Evolutionary conservation across 73 alveolate genomes (phyloP).

Genomic region (Symbiodinium natans): DNA sequence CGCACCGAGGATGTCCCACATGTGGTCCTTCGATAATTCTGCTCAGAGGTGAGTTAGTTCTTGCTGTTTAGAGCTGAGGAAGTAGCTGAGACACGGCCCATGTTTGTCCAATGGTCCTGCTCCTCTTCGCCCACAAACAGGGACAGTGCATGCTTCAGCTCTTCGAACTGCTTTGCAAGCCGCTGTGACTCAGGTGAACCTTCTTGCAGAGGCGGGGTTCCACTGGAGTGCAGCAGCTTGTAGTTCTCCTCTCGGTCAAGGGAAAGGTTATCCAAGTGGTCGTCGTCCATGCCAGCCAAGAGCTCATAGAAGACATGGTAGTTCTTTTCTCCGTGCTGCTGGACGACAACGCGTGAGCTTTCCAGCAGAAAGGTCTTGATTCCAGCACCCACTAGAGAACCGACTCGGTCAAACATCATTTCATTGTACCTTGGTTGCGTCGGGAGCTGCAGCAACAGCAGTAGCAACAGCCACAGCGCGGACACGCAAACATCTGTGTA

Average conservation of each 20-base stretch:
- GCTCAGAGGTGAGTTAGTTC: too few relatives aligned
- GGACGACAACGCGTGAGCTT: slow-evolving; percentile 95
- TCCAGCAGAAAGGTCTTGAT: slow-evolving; percentile 95
- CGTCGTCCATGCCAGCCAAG: slow-evolving; percentile 94
- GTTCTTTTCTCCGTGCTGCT: slow-evolving; percentile 95
- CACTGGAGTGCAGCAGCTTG: slow-evolving; percentile 60
- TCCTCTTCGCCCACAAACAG: not conserved
- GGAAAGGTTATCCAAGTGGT: not conserved
- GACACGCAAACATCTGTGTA: too few relatives aligned
- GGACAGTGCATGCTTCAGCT: not conserved
- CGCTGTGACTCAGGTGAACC: slow-evolving; percentile 23
- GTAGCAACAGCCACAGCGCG: too few relatives aligned
- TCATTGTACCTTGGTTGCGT: slow-evolving; percentile 91
- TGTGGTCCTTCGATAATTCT: slow-evolving; percentile 18
- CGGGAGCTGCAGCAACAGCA: too few relatives aligned
- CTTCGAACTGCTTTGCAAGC: not conserved
- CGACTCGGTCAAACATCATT: slow-evolving; percentile 96
- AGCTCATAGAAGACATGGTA: slow-evolving; percentile 96
- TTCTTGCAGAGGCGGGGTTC: slow-evolving; percentile 11
- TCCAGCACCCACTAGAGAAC: slow-evolving; percentile 98
- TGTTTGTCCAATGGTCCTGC: not conserved
- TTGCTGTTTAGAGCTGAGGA: too few relatives aligned
- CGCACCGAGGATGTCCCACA: slow-evolving; percentile 66
- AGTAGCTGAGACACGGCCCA: too few relatives aligned
- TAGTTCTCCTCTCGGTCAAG: slow-evolving; percentile 47